Conservation (phyloP, 345 rosid genomes). For the Aethionema arabicum region DNA sequence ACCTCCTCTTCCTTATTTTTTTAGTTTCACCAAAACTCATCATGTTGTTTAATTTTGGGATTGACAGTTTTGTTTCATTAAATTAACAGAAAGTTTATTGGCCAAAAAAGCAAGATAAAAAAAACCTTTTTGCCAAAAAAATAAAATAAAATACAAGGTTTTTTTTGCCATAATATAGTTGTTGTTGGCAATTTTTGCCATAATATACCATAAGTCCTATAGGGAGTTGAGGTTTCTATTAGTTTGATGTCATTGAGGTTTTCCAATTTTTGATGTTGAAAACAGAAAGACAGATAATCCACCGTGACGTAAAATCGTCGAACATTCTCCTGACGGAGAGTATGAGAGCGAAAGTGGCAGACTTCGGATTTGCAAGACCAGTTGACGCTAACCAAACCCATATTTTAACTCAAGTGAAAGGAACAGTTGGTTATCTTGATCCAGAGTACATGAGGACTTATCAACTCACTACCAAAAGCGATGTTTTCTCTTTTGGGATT, state of each 20-base stretch:
- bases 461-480: constrained; percentile 90
- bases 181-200: no score
- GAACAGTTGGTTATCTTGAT: constrained; percentile 94
- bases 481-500: constrained; percentile 89
- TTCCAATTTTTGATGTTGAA: constrained; percentile 9
- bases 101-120: no score
- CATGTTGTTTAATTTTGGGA: no score
- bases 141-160: no score
- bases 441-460: constrained; percentile 95
- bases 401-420: constrained; percentile 85
- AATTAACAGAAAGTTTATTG: no score
- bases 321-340: constrained; percentile 88
- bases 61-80: no score
- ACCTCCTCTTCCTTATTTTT: no score
- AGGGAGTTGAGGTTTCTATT: no score
- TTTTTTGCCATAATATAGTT: no score
- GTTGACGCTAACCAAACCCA: constrained; percentile 66
- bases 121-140: no score
- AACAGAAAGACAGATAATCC: constrained; percentile 87
- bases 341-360: constrained; percentile 96
- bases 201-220: no score
- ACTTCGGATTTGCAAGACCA: constrained; percentile 89
- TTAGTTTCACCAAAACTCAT: no score
- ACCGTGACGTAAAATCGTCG: constrained; percentile 92
- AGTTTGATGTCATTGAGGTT: neutral